Evolutionary conservation across 2,329 filamentous ascomycete genomes (phyloP), one percentile per base, ranked within the genome.

Genomic region (Venturia effusa): DNA sequence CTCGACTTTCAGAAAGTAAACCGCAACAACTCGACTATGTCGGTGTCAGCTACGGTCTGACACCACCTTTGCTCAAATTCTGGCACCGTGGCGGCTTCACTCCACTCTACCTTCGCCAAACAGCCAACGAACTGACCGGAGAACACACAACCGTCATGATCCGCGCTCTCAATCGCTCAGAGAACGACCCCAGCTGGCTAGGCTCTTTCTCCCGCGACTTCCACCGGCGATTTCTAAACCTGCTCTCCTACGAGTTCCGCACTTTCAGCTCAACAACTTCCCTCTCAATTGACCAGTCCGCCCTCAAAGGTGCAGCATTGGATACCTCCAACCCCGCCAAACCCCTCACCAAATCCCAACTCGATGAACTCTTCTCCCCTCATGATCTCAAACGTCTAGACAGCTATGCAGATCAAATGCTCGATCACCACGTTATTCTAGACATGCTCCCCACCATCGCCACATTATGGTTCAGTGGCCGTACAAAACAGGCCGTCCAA

Each of bases 71-170:
- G 17, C 94, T 96, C 78, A 95, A 90, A 72, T 99, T 99, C 81
- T 99, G 94, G 94, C 96, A 97, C 77, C 88, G 89, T 41, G 85
- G 88, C 19, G 81, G 81, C 0, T 99, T 97, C 74, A 85, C 87
- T 1, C 94, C 94, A 0, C 90, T 99, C 0, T 99, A 99, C 71
- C 83, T 99, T 17, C 85, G 94, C 40, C 94, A 99, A 78, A 99
- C 95, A 2, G 83, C 94, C 61, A 99, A 97, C 73, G 94, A 97
- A 64, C 81, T 99, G 57, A 99, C 95, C 0, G 94, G 94, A 64
- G 94, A 99, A 76, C 94, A 99, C 74, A 96, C 94, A 0, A 97
- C 92, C 73, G 93, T 99, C 34, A 99, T 99, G 95, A 83, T 99
- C 60, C 86, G 91, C 64, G 89, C 92, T 1, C 81, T 99, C 2